These are phyloP conservation scores for Pythium biforme DNA, from an alignment of 352 stramenopile genomes.

Conservation along the genomic window DNA sequence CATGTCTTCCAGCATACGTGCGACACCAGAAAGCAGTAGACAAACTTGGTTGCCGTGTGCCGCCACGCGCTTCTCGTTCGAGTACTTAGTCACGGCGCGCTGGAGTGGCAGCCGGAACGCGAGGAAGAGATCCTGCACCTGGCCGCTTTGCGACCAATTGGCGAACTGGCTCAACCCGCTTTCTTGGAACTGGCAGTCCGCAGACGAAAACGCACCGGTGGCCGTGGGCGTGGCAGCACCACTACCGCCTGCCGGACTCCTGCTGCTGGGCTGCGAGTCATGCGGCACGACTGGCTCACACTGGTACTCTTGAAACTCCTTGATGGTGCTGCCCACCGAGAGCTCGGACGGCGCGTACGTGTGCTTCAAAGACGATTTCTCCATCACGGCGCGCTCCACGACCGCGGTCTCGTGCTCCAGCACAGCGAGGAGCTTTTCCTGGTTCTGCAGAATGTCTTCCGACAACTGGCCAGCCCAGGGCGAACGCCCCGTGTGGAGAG, in stretches of 20 bases:
- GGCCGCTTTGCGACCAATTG: conserved; percentile 51
- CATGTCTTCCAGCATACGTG: conserved; percentile 60
- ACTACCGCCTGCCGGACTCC: no score
- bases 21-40: conserved; percentile 34
- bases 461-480: conserved; percentile 63
- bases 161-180: conserved; percentile 29
- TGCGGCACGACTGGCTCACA: conserved; percentile 56
- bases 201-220: not conserved
- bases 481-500: conserved; percentile 12
- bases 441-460: conserved; percentile 82
- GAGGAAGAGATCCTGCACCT: conserved; percentile 65
- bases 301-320: conserved; percentile 63
- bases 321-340: conserved; percentile 18
- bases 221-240: no score
- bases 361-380: conserved; percentile 74
- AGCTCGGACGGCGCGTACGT: conserved; percentile 45
- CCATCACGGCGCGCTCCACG: conserved; percentile 74
- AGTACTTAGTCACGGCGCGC: conserved; percentile 56
- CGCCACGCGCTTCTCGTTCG: conserved; percentile 39
- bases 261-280: conserved; percentile 14
- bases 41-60: conserved; percentile 50
- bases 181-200: conserved; percentile 2
- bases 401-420: conserved; percentile 78
- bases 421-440: conserved; percentile 75
- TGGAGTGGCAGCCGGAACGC: conserved; percentile 51